Evolutionary conservation across 2,329 filamentous ascomycete species (phyloP), one percentile per base, ranked within the genome.

Genomic region (Colletotrichum nymphaeae): DNA sequence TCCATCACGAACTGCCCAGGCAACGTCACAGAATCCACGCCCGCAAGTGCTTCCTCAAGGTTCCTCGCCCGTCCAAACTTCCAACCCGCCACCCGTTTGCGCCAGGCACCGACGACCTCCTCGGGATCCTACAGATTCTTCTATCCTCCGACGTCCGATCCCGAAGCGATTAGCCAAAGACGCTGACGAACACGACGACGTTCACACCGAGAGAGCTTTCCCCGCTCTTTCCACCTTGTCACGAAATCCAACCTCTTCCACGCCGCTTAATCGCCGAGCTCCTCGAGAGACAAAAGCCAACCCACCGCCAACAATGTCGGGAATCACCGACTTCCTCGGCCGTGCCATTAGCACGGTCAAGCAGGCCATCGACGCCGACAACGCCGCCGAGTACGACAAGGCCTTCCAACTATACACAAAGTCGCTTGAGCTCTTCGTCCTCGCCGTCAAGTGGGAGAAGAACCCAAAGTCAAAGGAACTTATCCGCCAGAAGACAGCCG

Each of bases 371-470:
- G 95, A 98, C 83, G 92, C 94, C 79, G 97, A 99, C 87, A 97
- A 96, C 77, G 93, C 94, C 58, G 95, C 95, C 82, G 95, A 98
- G 82, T 99, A 99, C 85, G 95, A 98, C 80, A 96, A 97, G 84
- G 97, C 97, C 69, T 98, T 98, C 83, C 94, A 98, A 81, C 89
- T 93, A 75, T 99, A 99, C 90, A 98, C 98, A 87, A 93, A 95
- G 78, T 93, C 96, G 64, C 93, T 99, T 78, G 96, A 99, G 85
- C 91, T 98, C 72, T 99, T 98, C 88, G 98, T 99, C 94, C 93
- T 98, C 74, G 97, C 97, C 42, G 89, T 99, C 74, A 99, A 99
- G 88, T 99, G 96, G 96, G 97, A 99, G 87, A 99, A 98, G 90
- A 98, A 98, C 86, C 92, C 94, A 76, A 96, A 95, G 79, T 95